A percentile compares a stretch with the other conserved stretches of the same genome.
These are phyloP conservation scores for Ceriops zippeliana DNA, from an alignment of 345 rosid genomes.

Conservation along the genomic window DNA sequence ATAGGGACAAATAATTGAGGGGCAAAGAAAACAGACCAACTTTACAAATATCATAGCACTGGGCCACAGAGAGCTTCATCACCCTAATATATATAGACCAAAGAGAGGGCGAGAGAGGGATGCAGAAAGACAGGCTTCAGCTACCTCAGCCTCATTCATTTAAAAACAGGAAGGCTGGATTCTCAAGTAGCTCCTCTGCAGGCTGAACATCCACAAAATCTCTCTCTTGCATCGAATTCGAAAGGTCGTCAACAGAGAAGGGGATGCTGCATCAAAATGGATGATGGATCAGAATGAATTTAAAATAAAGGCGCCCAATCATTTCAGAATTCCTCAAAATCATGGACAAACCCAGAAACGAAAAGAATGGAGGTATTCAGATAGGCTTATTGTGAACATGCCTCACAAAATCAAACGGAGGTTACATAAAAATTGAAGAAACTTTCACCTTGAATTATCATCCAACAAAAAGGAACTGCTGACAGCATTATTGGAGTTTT, in stretches of 20 bases:
- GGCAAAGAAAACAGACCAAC: slow-evolving; percentile 1
- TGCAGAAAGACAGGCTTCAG: slow-evolving; percentile 13
- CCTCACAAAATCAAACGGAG: background rate
- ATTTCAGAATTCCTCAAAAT: no score
- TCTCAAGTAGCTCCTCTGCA: slow-evolving; percentile 72
- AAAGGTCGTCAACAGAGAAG: slow-evolving; percentile 90
- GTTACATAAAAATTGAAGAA: slow-evolving; percentile 8
- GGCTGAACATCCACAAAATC: slow-evolving; percentile 79
- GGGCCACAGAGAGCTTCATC: background rate
- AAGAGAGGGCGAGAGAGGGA: background rate
- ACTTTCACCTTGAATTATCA: slow-evolving; percentile 78
- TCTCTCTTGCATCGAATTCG: slow-evolving; percentile 72
- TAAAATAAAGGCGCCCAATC: background rate
- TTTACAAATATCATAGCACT: slow-evolving; percentile 18
- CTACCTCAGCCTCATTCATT: slow-evolving; percentile 46
- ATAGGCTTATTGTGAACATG: background rate
- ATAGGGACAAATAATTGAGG: background rate
- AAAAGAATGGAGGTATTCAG: background rate
- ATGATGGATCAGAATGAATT: slow-evolving; percentile 11
- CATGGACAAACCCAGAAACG: no score
- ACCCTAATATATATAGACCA: slow-evolving; percentile 6
- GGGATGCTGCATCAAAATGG: slow-evolving; percentile 61
- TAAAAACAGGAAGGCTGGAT: slow-evolving; percentile 80
- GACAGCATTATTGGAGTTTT: slow-evolving; percentile 80
- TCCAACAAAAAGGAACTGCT: slow-evolving; percentile 93